phyloP scores from a whole-genome alignment of 805 yeast genomes.

The Lachancea quebecensis region DNA sequence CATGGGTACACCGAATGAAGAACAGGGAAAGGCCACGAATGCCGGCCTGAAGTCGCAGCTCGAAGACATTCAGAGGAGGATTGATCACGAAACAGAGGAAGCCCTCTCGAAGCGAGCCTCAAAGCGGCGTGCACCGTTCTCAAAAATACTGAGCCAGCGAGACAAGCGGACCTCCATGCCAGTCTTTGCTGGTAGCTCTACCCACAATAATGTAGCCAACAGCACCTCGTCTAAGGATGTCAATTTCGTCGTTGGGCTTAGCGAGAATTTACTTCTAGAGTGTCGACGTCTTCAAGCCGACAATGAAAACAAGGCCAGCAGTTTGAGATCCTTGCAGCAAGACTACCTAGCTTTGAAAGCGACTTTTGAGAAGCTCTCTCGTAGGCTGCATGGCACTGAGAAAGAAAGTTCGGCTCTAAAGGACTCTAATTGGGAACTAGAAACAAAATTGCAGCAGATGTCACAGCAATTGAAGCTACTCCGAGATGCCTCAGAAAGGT shows the following conservation, averaged over 20 bases:
- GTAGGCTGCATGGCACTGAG: conserved; percentile 1
- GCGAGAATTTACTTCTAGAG: conserved; percentile 64
- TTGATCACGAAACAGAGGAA: conserved; percentile 13
- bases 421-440: conserved; percentile 62
- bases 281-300: conserved; percentile 67
- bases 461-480: conserved; percentile 30
- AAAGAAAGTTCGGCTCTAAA: conserved; percentile 41
- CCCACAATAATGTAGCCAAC: conserved; percentile 24
- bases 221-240: conserved; percentile 47
- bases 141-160: conserved; percentile 8
- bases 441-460: conserved; percentile 40
- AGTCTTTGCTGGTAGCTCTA: conserved; percentile 19
- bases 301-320: conserved; percentile 40
- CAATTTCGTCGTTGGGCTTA: conserved; percentile 64
- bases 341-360: conserved; percentile 34
- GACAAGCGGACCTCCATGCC: conserved; percentile 15
- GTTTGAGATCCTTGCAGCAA: conserved; percentile 37
- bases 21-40: background rate
- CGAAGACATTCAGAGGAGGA: conserved; percentile 19
- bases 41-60: conserved; percentile 15
- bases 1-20: background rate
- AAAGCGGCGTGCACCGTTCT: conserved; percentile 5
- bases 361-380: conserved; percentile 15
- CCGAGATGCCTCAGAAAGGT: conserved; percentile 37
- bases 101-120: conserved; percentile 3